Evolutionary conservation across 306 rosid genomes (phyloP).

Genomic region (Fagus sylvatica): DNA sequence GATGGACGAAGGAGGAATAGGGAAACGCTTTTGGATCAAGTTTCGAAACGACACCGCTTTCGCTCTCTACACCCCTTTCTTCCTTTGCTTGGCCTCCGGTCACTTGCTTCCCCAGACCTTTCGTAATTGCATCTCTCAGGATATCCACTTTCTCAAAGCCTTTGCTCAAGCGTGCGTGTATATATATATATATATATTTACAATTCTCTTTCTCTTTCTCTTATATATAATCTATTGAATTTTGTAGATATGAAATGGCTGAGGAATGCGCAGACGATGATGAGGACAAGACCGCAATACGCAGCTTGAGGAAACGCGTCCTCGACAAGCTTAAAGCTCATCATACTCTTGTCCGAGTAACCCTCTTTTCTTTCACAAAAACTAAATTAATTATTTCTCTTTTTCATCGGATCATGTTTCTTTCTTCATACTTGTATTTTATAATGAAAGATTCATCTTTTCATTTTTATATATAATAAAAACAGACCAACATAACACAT

Average conservation of each 20-base stretch:
- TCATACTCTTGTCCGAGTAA: slow-evolving; percentile 19
- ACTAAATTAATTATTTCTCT: too few species aligned
- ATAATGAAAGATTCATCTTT: too few species aligned
- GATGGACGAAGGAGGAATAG: slow-evolving; percentile 65
- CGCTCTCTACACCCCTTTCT: slow-evolving; percentile 73
- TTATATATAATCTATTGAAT: not conserved
- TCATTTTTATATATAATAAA: too few species aligned
- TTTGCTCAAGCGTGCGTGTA: slow-evolving; percentile 69
- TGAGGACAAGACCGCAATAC: slow-evolving; percentile 25
- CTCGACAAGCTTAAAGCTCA: slow-evolving; percentile 20
- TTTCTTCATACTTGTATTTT: too few species aligned
- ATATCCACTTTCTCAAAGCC: slow-evolving; percentile 77
- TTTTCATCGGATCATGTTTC: too few species aligned
- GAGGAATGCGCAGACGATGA: slow-evolving; percentile 32
- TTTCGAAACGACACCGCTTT: slow-evolving; percentile 58
- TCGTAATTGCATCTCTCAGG: slow-evolving; percentile 74
- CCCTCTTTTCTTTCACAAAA: not conserved
- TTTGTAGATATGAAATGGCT: slow-evolving; percentile 31
- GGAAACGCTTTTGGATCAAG: slow-evolving; percentile 75
- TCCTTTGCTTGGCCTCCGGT: slow-evolving; percentile 69
- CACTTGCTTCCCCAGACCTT: slow-evolving; percentile 65
- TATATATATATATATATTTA: not conserved
- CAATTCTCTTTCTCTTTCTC: not conserved
- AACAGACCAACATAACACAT: too few species aligned
- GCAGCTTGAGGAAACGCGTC: slow-evolving; percentile 23